phyloP scores from a whole-genome alignment of 768 basidiomycete genomes.

The Lentinula aciculospora region DNA sequence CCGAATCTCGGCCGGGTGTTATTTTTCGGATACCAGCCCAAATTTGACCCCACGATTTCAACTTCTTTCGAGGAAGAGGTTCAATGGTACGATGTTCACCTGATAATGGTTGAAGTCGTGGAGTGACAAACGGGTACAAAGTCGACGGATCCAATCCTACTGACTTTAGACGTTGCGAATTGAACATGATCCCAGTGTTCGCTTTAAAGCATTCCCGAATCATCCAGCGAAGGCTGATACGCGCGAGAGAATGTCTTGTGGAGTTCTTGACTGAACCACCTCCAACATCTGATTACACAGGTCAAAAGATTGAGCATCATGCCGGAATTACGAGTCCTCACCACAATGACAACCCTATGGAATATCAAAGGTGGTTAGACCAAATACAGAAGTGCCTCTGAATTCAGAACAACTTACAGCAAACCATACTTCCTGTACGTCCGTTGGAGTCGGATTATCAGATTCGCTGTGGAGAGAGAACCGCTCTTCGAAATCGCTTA shows the following conservation, averaged over 20 bases:
- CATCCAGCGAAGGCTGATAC: constrained; percentile 63
- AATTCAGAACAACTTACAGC: neutral
- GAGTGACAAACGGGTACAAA: constrained; percentile 36
- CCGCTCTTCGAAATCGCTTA: constrained; percentile 4
- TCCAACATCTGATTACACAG: constrained; percentile 39
- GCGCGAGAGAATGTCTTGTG: constrained; percentile 30
- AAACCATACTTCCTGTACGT: constrained; percentile 22
- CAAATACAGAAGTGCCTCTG: neutral
- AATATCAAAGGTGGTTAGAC: constrained; percentile 12
- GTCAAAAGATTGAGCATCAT: neutral
- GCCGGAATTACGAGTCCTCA: constrained; percentile 6
- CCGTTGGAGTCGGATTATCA: constrained; percentile 12
- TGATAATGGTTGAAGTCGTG: constrained; percentile 18
- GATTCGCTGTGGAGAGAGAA: neutral
- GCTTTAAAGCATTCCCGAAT: constrained; percentile 58
- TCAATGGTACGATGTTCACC: constrained; percentile 15
- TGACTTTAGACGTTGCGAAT: constrained; percentile 31
- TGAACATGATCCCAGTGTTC: constrained; percentile 55
- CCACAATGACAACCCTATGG: constrained; percentile 25
- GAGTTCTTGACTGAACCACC: constrained; percentile 47
- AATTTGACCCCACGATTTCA: neutral
- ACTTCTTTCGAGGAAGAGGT: constrained; percentile 13
- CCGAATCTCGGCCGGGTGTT: neutral
- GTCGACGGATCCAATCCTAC: constrained; percentile 42
- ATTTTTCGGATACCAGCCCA: neutral